Evolutionary conservation across 2,329 filamentous ascomycete genomes (phyloP), one percentile per base, ranked within the genome.

Genomic region (Sclerotiophoma versabilis): DNA sequence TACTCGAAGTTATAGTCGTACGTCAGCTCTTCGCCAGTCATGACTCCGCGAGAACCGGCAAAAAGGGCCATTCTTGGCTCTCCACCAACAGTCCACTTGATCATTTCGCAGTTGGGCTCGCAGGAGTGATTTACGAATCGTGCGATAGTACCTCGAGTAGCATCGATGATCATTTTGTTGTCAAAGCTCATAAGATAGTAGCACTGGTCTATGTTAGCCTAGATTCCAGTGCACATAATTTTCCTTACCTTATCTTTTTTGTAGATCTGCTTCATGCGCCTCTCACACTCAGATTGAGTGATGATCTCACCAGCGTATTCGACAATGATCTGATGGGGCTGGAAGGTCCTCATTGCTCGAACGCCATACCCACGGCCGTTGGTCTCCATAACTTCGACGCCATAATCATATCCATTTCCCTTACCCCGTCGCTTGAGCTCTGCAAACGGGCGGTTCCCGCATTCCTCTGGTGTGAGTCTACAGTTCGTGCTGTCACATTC

Each of bases 111-210:
- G 72, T 99, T 99, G 2, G 95, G 95, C 52, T 91, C 89, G 77
- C 95, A 99, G 15, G 92, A 96, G 75, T 99, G 95, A 73, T 99
- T 99, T 73, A 99, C 93, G 75, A 99, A 99, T 50, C 95, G 90
- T 68, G 95, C 93, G 76, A 98, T 96, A 62, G 91, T 96, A 67
- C 95, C 95, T 50, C 91, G 92, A 23, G 93, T 97, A 27, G 93
- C 95, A 78, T 99, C 95, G 62, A 99, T 96, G 68, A 98, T 96
- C 87, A 98, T 95, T 75, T 96, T 95, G 75, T 97, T 92, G 71
- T 98, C 93, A 72, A 98, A 97, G 50, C 92, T 92, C 95, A 99
- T 99, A 43, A 99, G 81, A 75, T 99, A 99, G 76, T 96, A 98
- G 76, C 92, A 96, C 91, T 96, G 64, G 17, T 36, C 47, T 2